Evolutionary conservation across 1,284 basidiomycete genomes (phyloP).

Genomic region (Cryptococcus sp.): DNA sequence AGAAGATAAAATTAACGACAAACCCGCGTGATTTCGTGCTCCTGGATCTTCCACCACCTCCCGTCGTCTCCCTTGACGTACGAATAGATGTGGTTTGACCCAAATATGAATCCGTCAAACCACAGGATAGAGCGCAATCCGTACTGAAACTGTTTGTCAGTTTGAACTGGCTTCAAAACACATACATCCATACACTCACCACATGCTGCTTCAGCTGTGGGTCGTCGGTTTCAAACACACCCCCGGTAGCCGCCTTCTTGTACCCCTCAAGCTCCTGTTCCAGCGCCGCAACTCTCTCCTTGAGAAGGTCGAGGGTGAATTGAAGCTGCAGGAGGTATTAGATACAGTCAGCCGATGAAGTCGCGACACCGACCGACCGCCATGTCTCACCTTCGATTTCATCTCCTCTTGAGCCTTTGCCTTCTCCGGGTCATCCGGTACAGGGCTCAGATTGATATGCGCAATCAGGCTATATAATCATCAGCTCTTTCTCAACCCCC

Average conservation of each 20-base stretch:
- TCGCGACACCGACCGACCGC: background rate
- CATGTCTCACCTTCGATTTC: constrained; percentile 28
- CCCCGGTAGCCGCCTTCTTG: constrained; percentile 15
- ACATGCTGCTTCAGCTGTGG: constrained; percentile 30
- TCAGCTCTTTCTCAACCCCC: background rate
- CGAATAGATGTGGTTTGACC: constrained; percentile 34
- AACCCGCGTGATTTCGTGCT: constrained; percentile 29
- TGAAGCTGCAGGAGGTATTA: constrained; percentile 16
- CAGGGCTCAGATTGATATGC: constrained; percentile 21
- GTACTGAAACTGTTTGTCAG: constrained; percentile 23
- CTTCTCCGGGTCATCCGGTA: constrained; percentile 15
- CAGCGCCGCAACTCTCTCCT: constrained; percentile 21
- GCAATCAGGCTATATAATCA: constrained; percentile 25
- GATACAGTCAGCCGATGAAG: constrained; percentile 1
- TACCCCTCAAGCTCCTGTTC: constrained; percentile 25
- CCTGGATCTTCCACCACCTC: constrained; percentile 42
- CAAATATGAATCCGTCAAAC: constrained; percentile 40
- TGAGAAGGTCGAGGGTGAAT: constrained; percentile 16
- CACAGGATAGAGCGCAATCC: constrained; percentile 33
- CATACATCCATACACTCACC: constrained; percentile 15
- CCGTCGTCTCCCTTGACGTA: constrained; percentile 31
- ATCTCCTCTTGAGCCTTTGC: constrained; percentile 24
- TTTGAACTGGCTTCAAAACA: background rate
- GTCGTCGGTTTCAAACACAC: constrained; percentile 36
- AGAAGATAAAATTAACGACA: constrained; percentile 5